Percentiles rank a stretch among this genome's conserved stretches.
Evolutionary conservation across 148 eudicot species (phyloP).

Genomic region (Mesembryanthemum crystallinum): DNA sequence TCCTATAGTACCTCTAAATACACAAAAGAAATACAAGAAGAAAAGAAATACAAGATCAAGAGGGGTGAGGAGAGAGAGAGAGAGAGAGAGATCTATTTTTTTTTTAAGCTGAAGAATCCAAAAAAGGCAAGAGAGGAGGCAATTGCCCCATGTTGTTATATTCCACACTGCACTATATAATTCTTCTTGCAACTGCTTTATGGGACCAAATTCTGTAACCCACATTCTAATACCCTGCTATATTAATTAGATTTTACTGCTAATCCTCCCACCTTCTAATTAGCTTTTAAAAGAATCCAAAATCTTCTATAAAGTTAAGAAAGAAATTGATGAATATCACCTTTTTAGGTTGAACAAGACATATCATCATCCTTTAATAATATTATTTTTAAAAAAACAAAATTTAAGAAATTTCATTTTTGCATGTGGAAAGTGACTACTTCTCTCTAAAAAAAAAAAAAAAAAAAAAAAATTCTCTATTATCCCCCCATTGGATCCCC

Average conservation of each 20-base stretch:
- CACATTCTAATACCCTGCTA: conserved; percentile 2
- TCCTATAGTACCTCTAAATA: too few relatives aligned
- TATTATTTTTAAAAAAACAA: background rate
- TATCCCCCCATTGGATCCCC: too few relatives aligned
- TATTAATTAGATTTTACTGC: background rate
- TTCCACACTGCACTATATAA: conserved; percentile 50
- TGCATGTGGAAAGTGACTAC: conserved; percentile 45
- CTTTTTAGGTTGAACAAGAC: conserved; percentile 51
- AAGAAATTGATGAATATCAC: conserved; percentile 53
- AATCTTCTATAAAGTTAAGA: conserved; percentile 48
- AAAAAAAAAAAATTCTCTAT: too few relatives aligned
- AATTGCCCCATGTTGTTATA: conserved; percentile 46
- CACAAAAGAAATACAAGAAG: background rate
- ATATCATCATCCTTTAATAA: conserved; percentile 17
- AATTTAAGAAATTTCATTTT: background rate
- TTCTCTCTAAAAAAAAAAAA: background rate
- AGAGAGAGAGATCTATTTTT: background rate
- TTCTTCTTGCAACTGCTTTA: conserved; percentile 60
- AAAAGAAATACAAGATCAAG: background rate
- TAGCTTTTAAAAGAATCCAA: conserved; percentile 38
- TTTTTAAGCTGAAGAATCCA: conserved; percentile 19
- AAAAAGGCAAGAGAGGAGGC: conserved; percentile 4
- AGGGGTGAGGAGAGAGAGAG: background rate
- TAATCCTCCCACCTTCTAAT: background rate
- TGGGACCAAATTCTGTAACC: conserved; percentile 43